Base-by-base conservation (phyloP, 176 grass and related monocot species). In the Oryza brachyantha region DNA sequence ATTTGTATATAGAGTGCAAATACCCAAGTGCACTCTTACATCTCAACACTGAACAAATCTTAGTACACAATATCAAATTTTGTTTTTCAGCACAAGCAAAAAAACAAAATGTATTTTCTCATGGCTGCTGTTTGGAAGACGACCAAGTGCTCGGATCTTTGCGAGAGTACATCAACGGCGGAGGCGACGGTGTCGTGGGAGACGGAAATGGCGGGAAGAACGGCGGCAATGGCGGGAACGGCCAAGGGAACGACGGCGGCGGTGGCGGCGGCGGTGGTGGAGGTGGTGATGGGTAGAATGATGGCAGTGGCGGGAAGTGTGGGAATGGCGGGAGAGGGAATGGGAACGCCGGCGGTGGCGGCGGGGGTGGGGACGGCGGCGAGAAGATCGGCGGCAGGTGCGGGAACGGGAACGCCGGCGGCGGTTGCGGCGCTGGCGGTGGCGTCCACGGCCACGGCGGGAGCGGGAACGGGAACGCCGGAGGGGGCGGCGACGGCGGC, bases 161-260 rank as follows among this genome's bases (percentile, higher is more conserved):
- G 5, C 81, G 48, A 11, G 72, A 80, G 28, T 64, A 50, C 42
- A 10, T 40, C 22, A 43, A 75, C 13, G 74, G 85, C 1, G 78
- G 84, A 59, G 84, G 93, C 37, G 84, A 81, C 9, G 93, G 75
- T 1, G 39, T 35, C 3, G 90, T 70, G 10, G 81, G 77, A 43
- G 61, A 68, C 29, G 87, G 14, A 29, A 28, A 79, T 64, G 85
- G 87, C 70, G 75, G 83, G 75, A 85, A 65, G 38, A 88, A 84
- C 4, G 86, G 89, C 11, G 86, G 86, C 1, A 89, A 71, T 16
- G 90, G 90, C 13, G 90, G 93, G 68, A 96, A 96, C 6, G 84
- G 79, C 50, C 87, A 94, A 38, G 71, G 78, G 25, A 87, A 84
- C 0, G 62, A 65, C 5, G 91, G 85, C 11, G 86, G 76, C 3